Conservation (phyloP, 164 flowering plant genomes). For the Kalanchoe fedtschenkoi region DNA sequence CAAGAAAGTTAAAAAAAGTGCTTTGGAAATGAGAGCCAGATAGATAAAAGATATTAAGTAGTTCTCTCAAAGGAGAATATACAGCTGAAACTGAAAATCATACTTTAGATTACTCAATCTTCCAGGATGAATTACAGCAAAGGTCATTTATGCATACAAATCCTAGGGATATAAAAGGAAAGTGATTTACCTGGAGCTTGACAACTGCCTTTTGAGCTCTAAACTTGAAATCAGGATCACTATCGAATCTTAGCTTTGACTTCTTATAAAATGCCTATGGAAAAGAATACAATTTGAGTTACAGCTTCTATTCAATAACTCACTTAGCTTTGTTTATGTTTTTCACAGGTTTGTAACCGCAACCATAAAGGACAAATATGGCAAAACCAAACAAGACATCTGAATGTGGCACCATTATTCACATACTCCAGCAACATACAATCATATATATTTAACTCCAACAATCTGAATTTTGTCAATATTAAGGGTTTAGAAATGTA, state of each 20-base stretch:
- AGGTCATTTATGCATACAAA: not conserved
- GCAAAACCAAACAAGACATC: too few relatives aligned
- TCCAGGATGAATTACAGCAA: not conserved
- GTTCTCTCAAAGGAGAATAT: too few relatives aligned
- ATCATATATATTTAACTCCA: too few relatives aligned
- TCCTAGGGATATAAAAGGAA: not conserved
- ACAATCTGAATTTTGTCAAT: too few relatives aligned
- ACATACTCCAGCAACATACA: too few relatives aligned
- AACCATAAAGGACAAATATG: not conserved
- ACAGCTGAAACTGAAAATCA: too few relatives aligned
- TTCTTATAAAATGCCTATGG: slow-evolving; percentile 71
- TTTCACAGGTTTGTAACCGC: too few relatives aligned
- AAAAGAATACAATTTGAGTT: slow-evolving; percentile 11
- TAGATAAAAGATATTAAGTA: not conserved
- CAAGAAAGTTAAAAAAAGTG: slow-evolving; percentile 2
- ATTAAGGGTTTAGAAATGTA: too few relatives aligned
- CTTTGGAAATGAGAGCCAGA: not conserved
- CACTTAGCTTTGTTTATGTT: not conserved
- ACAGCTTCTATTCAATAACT: not conserved
- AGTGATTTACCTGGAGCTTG: slow-evolving; percentile 62
- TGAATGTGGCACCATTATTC: too few relatives aligned
- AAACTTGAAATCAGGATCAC: slow-evolving; percentile 70
- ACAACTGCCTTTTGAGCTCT: slow-evolving; percentile 90
- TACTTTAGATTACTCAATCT: too few relatives aligned
- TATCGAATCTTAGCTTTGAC: slow-evolving; percentile 78